phyloP scores from a whole-genome alignment of 2,329 filamentous ascomycete genomes.

The Dactylellina sp. region DNA sequence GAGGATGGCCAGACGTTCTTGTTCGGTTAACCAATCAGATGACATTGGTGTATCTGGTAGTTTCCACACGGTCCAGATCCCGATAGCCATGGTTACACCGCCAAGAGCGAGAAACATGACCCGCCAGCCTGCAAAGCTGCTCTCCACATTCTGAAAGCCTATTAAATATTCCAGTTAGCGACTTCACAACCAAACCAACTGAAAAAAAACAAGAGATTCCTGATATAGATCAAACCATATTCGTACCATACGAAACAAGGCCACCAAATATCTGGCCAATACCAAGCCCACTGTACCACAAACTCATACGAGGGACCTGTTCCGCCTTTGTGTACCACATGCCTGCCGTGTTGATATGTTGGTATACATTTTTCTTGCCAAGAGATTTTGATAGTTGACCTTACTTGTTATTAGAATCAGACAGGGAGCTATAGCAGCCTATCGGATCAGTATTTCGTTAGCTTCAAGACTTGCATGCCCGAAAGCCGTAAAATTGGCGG shows the following conservation, averaged over 20 bases:
- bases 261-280: conserved; percentile 69
- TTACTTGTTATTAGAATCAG: conserved; percentile 72
- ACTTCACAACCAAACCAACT: not conserved
- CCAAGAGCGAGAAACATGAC: conserved; percentile 69
- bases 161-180: not conserved
- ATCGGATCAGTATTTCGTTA: not conserved
- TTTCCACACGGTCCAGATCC: conserved; percentile 64
- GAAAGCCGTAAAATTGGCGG: too few species aligned
- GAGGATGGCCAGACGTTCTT: conserved; percentile 66
- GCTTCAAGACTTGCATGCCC: not conserved
- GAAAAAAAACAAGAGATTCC: not conserved
- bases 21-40: conserved; percentile 64
- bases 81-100: conserved; percentile 66
- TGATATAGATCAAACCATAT: not conserved
- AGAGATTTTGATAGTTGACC: conserved; percentile 66
- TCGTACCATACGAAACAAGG: conserved; percentile 66
- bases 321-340: conserved; percentile 66
- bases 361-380: not conserved
- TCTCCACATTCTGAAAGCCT: conserved; percentile 68
- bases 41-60: conserved; percentile 68
- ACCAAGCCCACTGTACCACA: conserved; percentile 73
- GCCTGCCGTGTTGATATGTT: conserved; percentile 19
- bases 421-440: conserved; percentile 72
- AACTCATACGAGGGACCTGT: conserved; percentile 71
- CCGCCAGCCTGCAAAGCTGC: conserved; percentile 65